Base-by-base conservation (phyloP, 2,329 filamentous ascomycete species). In the Cordyceps fumosorosea region DNA sequence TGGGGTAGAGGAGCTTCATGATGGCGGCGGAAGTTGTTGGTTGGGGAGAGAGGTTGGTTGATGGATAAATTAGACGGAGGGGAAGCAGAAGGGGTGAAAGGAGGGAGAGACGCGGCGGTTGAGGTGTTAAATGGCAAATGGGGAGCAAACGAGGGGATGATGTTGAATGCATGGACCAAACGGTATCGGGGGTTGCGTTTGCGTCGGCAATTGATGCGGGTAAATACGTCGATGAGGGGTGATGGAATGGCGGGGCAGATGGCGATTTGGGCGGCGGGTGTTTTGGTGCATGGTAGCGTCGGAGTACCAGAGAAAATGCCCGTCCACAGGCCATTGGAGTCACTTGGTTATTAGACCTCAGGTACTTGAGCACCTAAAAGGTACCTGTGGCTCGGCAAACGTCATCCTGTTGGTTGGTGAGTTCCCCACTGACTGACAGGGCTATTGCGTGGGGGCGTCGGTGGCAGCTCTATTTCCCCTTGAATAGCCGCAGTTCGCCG, bases 1-100 rank as follows among this genome's bases (percentile, higher is more conserved):
- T 87, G 56, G 85, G 85, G 75, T 88, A 87, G 66, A 88, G 83
- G 66, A 88, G 82, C 76, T 88, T 88, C 84, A 84, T 84, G 57
- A 60, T 75, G 68, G 55, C 26, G 53, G 29, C 20, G 42, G 32
- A 34, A 26, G 55, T 24, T 22, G 48, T 3, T 24, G 20, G n/a
- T 50, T 20, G 37, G 37, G 6, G 24, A 45, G 29, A 16, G 32
- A 5, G 16, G 14, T n/a, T n/a, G 16, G 18, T n/a, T 10, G n/a
- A 16, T 20, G 55, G 8, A 16, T 20, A 26, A 37, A 3, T 18
- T 47, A 3, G 2, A 20, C 14, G 3, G 47, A 51, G n/a, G 22
- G 16, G 22, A 37, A 16, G 22, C 29, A n/a, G 37, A 29, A 3
- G 24, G 18, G 18, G 11, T 14, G 55, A 51, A 16, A 1, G 12